Evolutionary conservation across 2,329 filamentous ascomycete genomes (phyloP).

Genomic region (Ceratocystiopsis sp.): DNA sequence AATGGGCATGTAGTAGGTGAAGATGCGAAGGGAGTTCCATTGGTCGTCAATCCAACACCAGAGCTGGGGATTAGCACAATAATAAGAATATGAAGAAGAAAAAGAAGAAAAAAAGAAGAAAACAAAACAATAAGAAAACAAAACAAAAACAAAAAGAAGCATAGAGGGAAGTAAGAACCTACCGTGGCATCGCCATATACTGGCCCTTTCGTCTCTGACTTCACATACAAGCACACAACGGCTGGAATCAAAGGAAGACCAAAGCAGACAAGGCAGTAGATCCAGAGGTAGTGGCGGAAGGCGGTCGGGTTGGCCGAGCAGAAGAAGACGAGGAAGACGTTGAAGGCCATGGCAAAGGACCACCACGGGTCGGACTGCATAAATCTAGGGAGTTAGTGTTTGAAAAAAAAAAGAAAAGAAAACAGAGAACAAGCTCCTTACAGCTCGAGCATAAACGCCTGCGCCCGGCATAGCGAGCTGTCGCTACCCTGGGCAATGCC

Average conservation of each 20-base stretch:
- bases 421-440: constrained; percentile 23
- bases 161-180: constrained; percentile 12
- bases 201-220: constrained; percentile 17
- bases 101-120: background rate
- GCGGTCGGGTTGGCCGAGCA: constrained; percentile 44
- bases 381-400: constrained; percentile 33
- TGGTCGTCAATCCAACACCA: constrained; percentile 44
- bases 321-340: constrained; percentile 57
- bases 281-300: constrained; percentile 55
- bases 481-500: constrained; percentile 37
- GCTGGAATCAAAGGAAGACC: constrained; percentile 53
- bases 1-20: constrained; percentile 43
- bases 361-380: constrained; percentile 62
- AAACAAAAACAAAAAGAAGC: background rate
- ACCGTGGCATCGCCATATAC: constrained; percentile 43
- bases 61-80: constrained; percentile 21
- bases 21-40: constrained; percentile 40
- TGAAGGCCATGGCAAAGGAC: constrained; percentile 69
- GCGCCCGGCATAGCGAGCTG: constrained; percentile 42
- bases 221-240: constrained; percentile 44
- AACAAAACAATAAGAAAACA: background rate
- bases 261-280: constrained; percentile 55
- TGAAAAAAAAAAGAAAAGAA: background rate
- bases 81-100: background rate
- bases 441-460: constrained; percentile 49